Conservation (phyloP, 2,329 filamentous ascomycete species). For the Pezicula rhizophila region DNA sequence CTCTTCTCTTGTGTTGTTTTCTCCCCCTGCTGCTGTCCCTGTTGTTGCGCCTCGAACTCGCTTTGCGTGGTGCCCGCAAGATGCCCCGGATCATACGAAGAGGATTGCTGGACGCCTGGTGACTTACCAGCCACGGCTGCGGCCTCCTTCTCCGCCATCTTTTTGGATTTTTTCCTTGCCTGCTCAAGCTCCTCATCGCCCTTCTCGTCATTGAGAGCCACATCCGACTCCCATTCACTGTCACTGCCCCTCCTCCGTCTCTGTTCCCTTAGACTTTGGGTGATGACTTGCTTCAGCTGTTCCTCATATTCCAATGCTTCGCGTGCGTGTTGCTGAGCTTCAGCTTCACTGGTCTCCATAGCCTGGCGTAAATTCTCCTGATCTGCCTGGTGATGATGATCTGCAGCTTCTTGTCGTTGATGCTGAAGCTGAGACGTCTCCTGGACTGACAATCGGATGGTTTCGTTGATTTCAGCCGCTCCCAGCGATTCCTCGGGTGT, state of each 20-base stretch:
- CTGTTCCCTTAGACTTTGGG: slow-evolving; percentile 8
- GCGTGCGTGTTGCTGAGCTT: slow-evolving; percentile 34
- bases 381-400: neutral
- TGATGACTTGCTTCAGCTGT: slow-evolving; percentile 7
- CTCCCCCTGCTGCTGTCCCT: slow-evolving; percentile 4
- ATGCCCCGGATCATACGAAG: slow-evolving; percentile 16
- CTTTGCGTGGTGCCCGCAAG: slow-evolving; percentile 18
- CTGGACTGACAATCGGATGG: slow-evolving; percentile 60
- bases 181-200: slow-evolving; percentile 12
- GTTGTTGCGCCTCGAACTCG: slow-evolving; percentile 14
- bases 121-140: slow-evolving; percentile 7
- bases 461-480: slow-evolving; percentile 59
- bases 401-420: slow-evolving; percentile 17
- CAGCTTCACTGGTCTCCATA: slow-evolving; percentile 30
- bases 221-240: slow-evolving; percentile 11
- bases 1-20: slow-evolving; percentile 31
- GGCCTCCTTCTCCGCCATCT: slow-evolving; percentile 16
- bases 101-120: slow-evolving; percentile 7
- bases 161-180: slow-evolving; percentile 12
- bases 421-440: slow-evolving; percentile 54
- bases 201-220: slow-evolving; percentile 8
- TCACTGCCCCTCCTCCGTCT: slow-evolving; percentile 7
- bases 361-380: slow-evolving; percentile 39
- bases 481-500: slow-evolving; percentile 25
- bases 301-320: slow-evolving; percentile 31